Base-by-base conservation (phyloP, 371 early-diverging fungal genomes). In the Mucor indicus region DNA sequence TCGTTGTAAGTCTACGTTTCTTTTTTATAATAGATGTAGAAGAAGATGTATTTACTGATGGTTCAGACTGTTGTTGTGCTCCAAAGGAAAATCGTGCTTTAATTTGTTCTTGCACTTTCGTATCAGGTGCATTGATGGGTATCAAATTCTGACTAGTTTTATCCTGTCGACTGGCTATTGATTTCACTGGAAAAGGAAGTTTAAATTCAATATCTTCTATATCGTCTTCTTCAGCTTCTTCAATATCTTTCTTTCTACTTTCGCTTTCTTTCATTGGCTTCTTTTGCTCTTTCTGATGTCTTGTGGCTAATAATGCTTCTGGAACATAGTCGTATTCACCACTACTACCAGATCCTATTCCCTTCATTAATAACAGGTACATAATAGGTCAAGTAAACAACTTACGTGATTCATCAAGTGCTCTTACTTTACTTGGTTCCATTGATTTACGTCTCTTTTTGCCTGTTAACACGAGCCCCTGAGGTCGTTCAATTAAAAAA, bases 401-500 rank as follows among this genome's bases (percentile, higher is more conserved):
- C 6, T 6, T 29, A 8, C 12, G 6, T 29, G 30, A 29, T 19
- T 17, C 33, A 32, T 44, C 44, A 15, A 72, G 46, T 7, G 73
- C 67, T 43, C 50, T 55, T 17, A 72, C 69, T 54, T 58, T 64
- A 13, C 69, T 61, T 10, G 74, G 74, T 20, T 73, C 74, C 74
- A 73, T 73, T 1, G 74, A 73, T 46, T 69, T 73, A 3, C 73
- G 58, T 40, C 67, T 38, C 12, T 61, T 63, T 23, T 53, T 67
- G 0, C 55, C 53, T 29, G 67, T 35, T 22, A 69, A 25, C 2
- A 58, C 38, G 2, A 73, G 20, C 0, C 53, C 53, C 22, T 67
- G 62, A n/a, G 69, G 62, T n/a, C 46, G 32, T 22, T 69, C 67
- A 16, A 73, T 60, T 11, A 53, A 31, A 41, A 60, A 73, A 10